Base-by-base conservation (phyloP, 805 yeast genomes). In the Candida caryicola region DNA sequence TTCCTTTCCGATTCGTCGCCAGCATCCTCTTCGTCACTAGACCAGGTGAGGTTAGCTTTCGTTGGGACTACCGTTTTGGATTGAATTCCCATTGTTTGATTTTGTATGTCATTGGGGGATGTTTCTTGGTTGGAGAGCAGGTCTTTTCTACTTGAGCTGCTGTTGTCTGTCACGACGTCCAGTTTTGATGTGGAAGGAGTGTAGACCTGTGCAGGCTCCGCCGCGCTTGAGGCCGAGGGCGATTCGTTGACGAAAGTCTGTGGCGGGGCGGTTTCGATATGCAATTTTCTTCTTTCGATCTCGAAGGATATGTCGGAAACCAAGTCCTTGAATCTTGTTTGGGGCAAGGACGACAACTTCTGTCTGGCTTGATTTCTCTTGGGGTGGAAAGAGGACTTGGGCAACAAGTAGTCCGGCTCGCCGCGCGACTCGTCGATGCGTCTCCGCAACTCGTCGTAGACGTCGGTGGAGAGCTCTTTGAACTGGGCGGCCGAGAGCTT, bases 301-400 rank as follows among this genome's bases (percentile, higher is more conserved):
- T 93, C 99, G 58, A 69, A 86, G 30, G 85, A 69, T 30, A 93
- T 89, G 58, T 93, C 99, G 41, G 85, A 81, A 14, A 88, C 95
- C 57, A 93, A 76, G 58, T 91, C 99, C 50, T 82, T 82, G 65
- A 93, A 93, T 44, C 98, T 66, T 3, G 81, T 60, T 34, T 81
- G 80, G 2, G 96, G 93, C 41, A 93, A 74, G 34, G 85, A 79
- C 4, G 96, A 83, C 49, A 93, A 73, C 63, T 90, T 91, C 60
- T 86, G 86, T 51, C 99, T 76, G 2, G 99, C 98, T 60, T 89
- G 95, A 57, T 93, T 95, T 55, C 99, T 77, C 57, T 89, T 90
- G 30, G 95, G 90, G 60, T 93, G 99, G 64, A 87, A 88, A 14
- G 74, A 72, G 5, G 76, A 70, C 51, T 79, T 77, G 4, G 95